Conservation (phyloP, 176 grass and related monocot species). For the Cenchrus purpureus region DNA sequence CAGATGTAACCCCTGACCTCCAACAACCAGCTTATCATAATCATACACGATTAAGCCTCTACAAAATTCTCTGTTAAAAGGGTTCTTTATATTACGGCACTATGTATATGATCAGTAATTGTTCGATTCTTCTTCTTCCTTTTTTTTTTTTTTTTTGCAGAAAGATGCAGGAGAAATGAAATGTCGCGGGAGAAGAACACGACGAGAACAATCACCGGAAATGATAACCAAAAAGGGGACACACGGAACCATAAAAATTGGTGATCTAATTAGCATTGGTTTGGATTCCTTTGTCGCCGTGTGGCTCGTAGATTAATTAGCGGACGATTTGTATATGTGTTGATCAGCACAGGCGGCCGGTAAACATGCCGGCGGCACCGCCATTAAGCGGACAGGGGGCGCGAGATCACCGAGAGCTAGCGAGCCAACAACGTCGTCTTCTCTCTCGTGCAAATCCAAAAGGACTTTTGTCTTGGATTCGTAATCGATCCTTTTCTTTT, state of each 20-base stretch:
- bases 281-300: neutral
- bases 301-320: neutral
- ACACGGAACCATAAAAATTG: neutral
- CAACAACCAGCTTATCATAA: constrained; percentile 31
- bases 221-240: neutral
- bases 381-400: constrained; percentile 46
- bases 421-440: neutral
- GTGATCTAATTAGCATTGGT: constrained; percentile 9
- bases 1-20: constrained; percentile 24
- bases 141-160: too few species aligned
- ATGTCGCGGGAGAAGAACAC: neutral
- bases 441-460: constrained; percentile 35
- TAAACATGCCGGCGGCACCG: constrained; percentile 44
- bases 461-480: constrained; percentile 37
- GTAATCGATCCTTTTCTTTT: neutral
- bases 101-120: neutral
- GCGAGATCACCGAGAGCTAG: constrained; percentile 31
- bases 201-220: neutral
- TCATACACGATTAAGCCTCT: neutral
- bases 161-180: neutral
- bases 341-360: constrained; percentile 28
- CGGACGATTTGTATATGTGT: neutral
- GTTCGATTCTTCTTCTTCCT: too few species aligned
- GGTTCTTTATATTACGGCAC: neutral
- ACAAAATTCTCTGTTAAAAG: neutral